phyloP scores from a whole-genome alignment of 2,329 filamentous ascomycete genomes.

The Talaromyces pinophilus region DNA sequence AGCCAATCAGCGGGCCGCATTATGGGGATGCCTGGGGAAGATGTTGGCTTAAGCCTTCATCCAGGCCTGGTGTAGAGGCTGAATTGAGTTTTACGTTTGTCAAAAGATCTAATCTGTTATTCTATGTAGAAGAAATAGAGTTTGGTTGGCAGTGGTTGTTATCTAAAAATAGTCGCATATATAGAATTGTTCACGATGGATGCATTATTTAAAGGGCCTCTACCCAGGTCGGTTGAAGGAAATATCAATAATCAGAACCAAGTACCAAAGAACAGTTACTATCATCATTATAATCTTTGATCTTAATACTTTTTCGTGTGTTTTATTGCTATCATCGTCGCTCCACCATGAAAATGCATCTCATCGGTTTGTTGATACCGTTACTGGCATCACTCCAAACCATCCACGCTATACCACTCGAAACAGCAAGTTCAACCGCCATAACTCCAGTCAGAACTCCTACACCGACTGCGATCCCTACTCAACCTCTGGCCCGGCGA shows the following conservation, averaged over 20 bases:
- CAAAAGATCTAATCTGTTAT: neutral
- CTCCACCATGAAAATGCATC: conserved; percentile 11
- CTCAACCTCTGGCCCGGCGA: neutral
- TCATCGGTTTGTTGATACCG: neutral
- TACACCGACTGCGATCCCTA: neutral
- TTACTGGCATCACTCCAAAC: conserved; percentile 12
- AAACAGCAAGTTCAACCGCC: neutral
- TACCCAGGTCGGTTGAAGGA: neutral
- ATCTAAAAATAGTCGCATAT: conserved; percentile 4
- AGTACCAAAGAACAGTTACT: neutral
- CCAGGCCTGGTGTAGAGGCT: neutral
- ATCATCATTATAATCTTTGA: neutral
- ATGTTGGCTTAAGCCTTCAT: neutral
- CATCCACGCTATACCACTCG: conserved; percentile 7
- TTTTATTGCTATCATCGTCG: neutral
- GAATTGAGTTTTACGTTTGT: neutral
- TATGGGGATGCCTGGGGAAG: conserved; percentile 7
- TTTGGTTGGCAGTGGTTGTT: neutral
- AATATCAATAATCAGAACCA: neutral
- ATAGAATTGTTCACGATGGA: neutral
- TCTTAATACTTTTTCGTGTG: too few species aligned
- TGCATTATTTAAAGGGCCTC: conserved; percentile 2
- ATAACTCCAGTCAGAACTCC: neutral
- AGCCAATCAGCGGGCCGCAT: conserved; percentile 11
- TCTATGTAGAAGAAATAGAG: neutral